Conservation (phyloP, 306 rosid genomes). For the Pachyrhizus erosus region DNA sequence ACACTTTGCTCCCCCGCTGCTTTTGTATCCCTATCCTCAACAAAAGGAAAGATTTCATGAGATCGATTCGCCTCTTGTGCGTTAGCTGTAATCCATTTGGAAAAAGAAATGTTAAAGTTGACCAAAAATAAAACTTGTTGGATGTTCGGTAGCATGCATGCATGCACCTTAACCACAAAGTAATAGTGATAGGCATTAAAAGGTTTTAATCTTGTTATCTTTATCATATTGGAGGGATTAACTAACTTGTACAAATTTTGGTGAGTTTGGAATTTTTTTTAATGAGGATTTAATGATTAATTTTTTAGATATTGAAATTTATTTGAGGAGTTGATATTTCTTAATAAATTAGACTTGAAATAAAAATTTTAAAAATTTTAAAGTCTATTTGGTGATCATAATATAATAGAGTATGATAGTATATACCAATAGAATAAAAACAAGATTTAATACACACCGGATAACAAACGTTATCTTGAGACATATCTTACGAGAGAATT, state of each 20-base stretch:
- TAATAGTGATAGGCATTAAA: neutral
- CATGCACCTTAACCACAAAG: neutral
- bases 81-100: neutral
- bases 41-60: conserved; percentile 3
- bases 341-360: no score
- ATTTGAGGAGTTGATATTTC: no score
- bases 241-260: neutral
- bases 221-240: neutral
- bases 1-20: neutral
- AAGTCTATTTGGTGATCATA: no score
- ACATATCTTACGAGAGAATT: no score
- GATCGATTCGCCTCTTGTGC: neutral
- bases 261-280: no score
- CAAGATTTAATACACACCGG: no score
- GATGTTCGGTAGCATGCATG: neutral
- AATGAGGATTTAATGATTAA: no score
- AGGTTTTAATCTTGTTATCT: neutral
- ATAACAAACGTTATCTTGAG: no score
- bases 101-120: neutral
- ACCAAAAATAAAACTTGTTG: neutral
- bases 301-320: no score
- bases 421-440: no score
- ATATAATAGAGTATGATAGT: no score
- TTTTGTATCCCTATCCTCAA: neutral
- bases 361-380: no score